These are phyloP conservation scores for Cladochytrium replicatum DNA, from an alignment of 192 early-diverging fungal genomes.

Conservation along the genomic window DNA sequence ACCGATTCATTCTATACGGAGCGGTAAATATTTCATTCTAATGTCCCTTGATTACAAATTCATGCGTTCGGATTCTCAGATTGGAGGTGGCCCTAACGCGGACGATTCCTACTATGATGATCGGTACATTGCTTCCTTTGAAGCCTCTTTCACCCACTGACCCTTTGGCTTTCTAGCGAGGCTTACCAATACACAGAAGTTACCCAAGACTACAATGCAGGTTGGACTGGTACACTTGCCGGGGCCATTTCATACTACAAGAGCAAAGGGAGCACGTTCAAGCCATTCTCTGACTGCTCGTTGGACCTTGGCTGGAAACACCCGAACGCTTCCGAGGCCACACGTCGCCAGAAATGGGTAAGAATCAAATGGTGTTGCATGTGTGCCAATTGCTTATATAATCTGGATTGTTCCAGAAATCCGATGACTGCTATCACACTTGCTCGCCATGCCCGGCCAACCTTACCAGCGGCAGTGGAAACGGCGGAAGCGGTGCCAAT, in stretches of 20 bases:
- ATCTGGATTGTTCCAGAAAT: not conserved
- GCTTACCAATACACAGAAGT: slow-evolving; percentile 21
- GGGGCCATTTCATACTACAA: slow-evolving; percentile 15
- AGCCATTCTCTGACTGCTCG: slow-evolving; percentile 6
- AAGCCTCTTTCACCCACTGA: too few species aligned
- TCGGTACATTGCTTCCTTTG: too few species aligned
- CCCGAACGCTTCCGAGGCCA: slow-evolving; percentile 9
- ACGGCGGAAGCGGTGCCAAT: too few species aligned
- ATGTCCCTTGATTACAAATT: too few species aligned
- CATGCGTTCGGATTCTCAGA: too few species aligned
- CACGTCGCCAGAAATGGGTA: too few species aligned
- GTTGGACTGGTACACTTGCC: slow-evolving; percentile 12
- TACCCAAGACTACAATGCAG: slow-evolving; percentile 26
- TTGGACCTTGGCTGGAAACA: slow-evolving; percentile 19
- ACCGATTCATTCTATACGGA: slow-evolving; percentile 37
- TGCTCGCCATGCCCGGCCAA: slow-evolving; percentile 13
- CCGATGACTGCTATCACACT: slow-evolving; percentile 19
- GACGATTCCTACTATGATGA: slow-evolving; percentile 16
- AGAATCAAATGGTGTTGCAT: too few species aligned
- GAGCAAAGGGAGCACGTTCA: slow-evolving; percentile 9
- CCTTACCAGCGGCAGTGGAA: too few species aligned
- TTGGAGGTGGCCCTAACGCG: slow-evolving; percentile 14
- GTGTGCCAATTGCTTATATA: too few species aligned
- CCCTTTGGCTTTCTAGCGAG: too few species aligned
- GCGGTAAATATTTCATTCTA: too few species aligned